A percentile compares a stretch with the other conserved stretches of the same genome.
Evolutionary conservation across 1,284 basidiomycete species (phyloP).

Genomic region (Trametes sp.): DNA sequence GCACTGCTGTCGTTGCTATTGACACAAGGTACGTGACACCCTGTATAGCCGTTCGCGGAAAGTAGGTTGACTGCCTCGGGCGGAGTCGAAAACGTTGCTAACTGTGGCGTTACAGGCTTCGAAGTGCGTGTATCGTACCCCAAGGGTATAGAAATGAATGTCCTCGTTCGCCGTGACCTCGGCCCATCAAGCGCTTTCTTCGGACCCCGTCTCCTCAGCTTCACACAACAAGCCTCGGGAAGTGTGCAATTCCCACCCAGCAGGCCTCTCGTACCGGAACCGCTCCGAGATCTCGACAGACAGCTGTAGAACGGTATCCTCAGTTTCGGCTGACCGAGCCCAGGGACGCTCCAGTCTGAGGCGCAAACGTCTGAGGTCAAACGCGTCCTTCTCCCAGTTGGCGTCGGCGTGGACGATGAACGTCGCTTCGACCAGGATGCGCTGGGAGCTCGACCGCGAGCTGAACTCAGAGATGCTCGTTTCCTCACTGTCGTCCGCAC

Average conservation of each 20-base stretch:
- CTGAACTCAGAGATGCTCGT: not conserved
- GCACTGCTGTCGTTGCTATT: too few relatives aligned
- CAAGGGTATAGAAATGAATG: too few relatives aligned
- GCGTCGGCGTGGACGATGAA: not conserved
- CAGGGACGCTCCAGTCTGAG: not conserved
- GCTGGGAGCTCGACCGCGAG: not conserved
- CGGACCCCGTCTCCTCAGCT: not conserved
- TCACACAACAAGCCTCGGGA: not conserved
- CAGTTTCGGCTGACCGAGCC: not conserved
- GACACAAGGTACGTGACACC: too few relatives aligned
- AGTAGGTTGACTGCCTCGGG: too few relatives aligned
- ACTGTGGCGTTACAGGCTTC: too few relatives aligned
- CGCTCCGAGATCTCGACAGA: not conserved
- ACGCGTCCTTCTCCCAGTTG: not conserved
- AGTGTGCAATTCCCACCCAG: not conserved
- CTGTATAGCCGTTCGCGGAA: too few relatives aligned
- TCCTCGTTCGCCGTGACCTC: too few relatives aligned
- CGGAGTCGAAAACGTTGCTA: too few relatives aligned
- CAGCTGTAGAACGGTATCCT: not conserved
- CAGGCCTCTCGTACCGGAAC: not conserved
- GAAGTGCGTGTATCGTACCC: too few relatives aligned
- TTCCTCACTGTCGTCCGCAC: constrained; percentile 3
- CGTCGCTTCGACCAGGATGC: not conserved
- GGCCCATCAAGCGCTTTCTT: too few relatives aligned
- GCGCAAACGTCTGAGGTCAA: not conserved